Base-by-base conservation (phyloP, 1,284 basidiomycete species). In the Cutaneotrichosporon mucoides region DNA sequence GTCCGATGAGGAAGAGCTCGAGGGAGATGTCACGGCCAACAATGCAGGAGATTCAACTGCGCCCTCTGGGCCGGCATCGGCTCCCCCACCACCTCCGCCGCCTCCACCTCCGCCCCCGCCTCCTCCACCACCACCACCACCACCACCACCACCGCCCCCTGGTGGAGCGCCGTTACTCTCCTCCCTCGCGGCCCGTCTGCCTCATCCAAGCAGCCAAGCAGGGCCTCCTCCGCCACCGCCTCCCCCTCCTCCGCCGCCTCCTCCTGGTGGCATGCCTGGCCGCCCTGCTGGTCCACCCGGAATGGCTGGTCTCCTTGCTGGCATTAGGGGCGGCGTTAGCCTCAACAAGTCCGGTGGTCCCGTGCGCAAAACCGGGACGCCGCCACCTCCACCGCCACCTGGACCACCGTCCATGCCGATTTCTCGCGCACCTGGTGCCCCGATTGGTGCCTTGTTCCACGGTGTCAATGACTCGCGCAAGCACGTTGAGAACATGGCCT, bases 401-500 rank as follows among this genome's bases (percentile, higher is more conserved):
- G 47, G 40, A 6, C 41, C 56, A 4, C 52, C 66, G n/a, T 40
- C 55, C 60, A 47, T 68, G 62, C 61, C 69, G 24, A 42, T 51
- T 11, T 15, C 49, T 33, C 68, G 73, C 9, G 73, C 73, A 4
- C 73, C 75, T 8, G 66, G 71, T 15, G 68, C 68, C 4, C 65
- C 72, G 38, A 50, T 76, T 53, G 55, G 74, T n/a, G 60, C 74
- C 9, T 55, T 75, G 5, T 65, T 73, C 38, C 67, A 72, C 54
- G 70, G 72, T 42, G 58, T 59, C 56, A 72, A 72, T 52, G 76
- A 77, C 40, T 73, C 73, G 7, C 87, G 93, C 54, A 97, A 98
- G 77, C 90, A 92, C 70, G 85, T 97, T 67, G 81, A 85, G 1
- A 84, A 92, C 55, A 88, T 90, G 52, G 91, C 94, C 1, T 86